Evolutionary conservation across 2,329 filamentous ascomycete species (phyloP).

Genomic region (Penicillium sp.): DNA sequence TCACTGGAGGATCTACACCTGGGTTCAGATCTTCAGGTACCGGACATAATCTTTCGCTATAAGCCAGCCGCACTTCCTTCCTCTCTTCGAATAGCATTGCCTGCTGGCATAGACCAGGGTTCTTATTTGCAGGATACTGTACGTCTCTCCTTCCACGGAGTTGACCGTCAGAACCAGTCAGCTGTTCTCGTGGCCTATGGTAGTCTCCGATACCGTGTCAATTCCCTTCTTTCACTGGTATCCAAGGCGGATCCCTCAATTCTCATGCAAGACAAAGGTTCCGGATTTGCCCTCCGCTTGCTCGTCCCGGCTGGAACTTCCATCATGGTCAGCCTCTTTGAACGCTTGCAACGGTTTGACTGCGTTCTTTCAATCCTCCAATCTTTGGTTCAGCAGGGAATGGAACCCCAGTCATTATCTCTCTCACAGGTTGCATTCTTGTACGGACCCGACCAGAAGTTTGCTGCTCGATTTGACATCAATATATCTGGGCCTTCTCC

Average conservation of each 20-base stretch:
- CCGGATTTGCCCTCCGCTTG: slow-evolving; percentile 41
- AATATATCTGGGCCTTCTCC: slow-evolving; percentile 22
- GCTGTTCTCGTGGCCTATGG: slow-evolving; percentile 40
- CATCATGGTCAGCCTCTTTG: slow-evolving; percentile 36
- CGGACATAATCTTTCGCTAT: slow-evolving; percentile 38
- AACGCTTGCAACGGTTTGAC: slow-evolving; percentile 40
- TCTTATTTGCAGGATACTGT: slow-evolving; percentile 36
- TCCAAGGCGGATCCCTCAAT: slow-evolving; percentile 32
- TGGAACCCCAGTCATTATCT: slow-evolving; percentile 34
- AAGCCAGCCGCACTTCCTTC: slow-evolving; percentile 30
- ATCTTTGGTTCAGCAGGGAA: slow-evolving; percentile 34
- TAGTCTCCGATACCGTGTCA: slow-evolving; percentile 29
- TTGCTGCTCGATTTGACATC: slow-evolving; percentile 35
- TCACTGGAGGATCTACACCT: slow-evolving; percentile 31
- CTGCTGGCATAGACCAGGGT: slow-evolving; percentile 26
- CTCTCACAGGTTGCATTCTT: slow-evolving; percentile 36
- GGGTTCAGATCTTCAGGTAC: slow-evolving; percentile 32
- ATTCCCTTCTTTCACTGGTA: slow-evolving; percentile 25
- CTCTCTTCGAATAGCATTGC: slow-evolving; percentile 30
- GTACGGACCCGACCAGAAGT: slow-evolving; percentile 32
- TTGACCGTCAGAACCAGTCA: slow-evolving; percentile 33
- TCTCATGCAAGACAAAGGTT: slow-evolving; percentile 34
- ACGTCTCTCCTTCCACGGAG: slow-evolving; percentile 39
- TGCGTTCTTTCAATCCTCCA: slow-evolving; percentile 38
- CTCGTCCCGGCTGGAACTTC: slow-evolving; percentile 36